phyloP scores from a whole-genome alignment of 1,139 yeast genomes.

The Yamadazyma trypodendri region DNA sequence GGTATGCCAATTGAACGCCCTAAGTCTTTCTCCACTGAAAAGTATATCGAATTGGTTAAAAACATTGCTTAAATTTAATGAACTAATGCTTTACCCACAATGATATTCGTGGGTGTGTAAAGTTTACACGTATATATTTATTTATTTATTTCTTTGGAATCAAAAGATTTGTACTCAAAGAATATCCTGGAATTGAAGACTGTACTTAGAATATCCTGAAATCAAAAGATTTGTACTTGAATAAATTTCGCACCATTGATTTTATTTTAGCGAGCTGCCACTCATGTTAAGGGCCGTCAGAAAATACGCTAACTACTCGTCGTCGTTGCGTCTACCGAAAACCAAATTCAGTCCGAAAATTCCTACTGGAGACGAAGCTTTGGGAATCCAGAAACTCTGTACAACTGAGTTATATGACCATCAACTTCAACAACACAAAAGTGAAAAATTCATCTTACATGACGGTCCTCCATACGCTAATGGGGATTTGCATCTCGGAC shows the following conservation, averaged over 20 bases:
- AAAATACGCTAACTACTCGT: slow-evolving; percentile 22
- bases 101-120: background rate
- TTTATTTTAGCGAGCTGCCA: background rate
- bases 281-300: slow-evolving; percentile 5
- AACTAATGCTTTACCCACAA: slow-evolving; percentile 8
- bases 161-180: background rate
- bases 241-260: slow-evolving; percentile 1
- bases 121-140: slow-evolving; percentile 10
- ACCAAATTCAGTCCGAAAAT: slow-evolving; percentile 43
- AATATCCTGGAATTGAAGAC: too few relatives aligned
- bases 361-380: slow-evolving; percentile 30
- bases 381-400: slow-evolving; percentile 25
- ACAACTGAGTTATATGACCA: slow-evolving; percentile 34
- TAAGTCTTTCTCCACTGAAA: slow-evolving; percentile 84
- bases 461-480: slow-evolving; percentile 99
- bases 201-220: too few relatives aligned
- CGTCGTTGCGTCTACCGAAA: slow-evolving; percentile 40
- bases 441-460: slow-evolving; percentile 61
- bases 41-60: slow-evolving; percentile 62
- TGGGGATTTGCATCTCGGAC: slow-evolving; percentile 92
- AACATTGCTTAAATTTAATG: slow-evolving; percentile 26
- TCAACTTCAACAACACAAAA: slow-evolving; percentile 26
- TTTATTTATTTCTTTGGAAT: slow-evolving; percentile 10
- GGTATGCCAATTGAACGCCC: slow-evolving; percentile 98
- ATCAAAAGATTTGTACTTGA: background rate